Base-by-base conservation (phyloP, 2,329 filamentous ascomycete genomes). In the Metarhizium robertsii region DNA sequence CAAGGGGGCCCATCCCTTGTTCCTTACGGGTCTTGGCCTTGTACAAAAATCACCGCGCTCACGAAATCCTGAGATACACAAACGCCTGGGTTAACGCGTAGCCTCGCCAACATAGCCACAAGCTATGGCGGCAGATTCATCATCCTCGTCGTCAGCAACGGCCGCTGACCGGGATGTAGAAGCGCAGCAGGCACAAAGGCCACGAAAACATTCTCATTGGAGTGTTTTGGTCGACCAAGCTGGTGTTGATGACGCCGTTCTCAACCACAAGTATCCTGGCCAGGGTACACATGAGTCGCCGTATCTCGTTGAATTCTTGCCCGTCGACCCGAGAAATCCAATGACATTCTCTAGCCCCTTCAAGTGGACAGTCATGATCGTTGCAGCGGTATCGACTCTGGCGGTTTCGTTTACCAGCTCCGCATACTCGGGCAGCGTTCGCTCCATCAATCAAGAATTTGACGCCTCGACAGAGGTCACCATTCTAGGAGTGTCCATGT, bases 331-430 rank as follows among this genome's bases (percentile, higher is more conserved):
- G 10, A 79, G 81, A 60, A 87, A 90, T 67, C 85, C 87, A 1
- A 79, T 86, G 75, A 73, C 74, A 51, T 87, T 83, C 62, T 70
- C 77, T 10, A 57, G 64, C 2, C 55, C 64, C 32, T 79, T 78
- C 68, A 89, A 89, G 71, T 90, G 87, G 86, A 65, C 67, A 34
- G 80, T 86, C 59, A 86, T 84, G 2, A 64, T 80, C 53, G 66
- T 86, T 45, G 80, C 86, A 55, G 85, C 86, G 13, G 62, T 86
- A 32, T 81, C 86, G 14, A 87, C 85, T 1, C 75, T 91, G 47
- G 85, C 79, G 32, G 85, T 90, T 34, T 75, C 87, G 2, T 86
- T 91, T 62, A 81, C 83, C 54, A 87, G 84, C 18, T 86, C 83
- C 1, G 86, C 86, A 36, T 88, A 83, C 67, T 81, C 80, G 4